These are phyloP conservation scores for Clohesyomyces aquaticus DNA, from an alignment of 495 filamentous ascomycete species.

Conservation along the genomic window DNA sequence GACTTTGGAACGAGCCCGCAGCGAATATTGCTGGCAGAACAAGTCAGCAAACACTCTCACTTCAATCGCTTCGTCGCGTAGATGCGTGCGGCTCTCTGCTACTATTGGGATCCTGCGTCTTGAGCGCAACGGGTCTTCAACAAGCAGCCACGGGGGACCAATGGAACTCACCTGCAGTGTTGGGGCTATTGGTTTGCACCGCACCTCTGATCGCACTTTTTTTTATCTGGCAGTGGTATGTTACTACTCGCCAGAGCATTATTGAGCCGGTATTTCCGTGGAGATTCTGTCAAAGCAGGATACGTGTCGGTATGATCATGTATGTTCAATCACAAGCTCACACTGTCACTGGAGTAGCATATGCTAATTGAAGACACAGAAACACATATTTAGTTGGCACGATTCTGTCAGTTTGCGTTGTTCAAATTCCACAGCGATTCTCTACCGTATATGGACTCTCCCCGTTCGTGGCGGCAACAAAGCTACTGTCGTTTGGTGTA, in stretches of 20 bases:
- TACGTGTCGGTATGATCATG: constrained; percentile 17
- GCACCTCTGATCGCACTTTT: constrained; percentile 15
- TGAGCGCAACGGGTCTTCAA: constrained; percentile 1
- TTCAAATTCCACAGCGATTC: constrained; percentile 27
- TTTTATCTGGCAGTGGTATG: constrained; percentile 15
- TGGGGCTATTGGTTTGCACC: constrained; percentile 4
- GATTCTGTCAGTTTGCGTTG: constrained; percentile 1
- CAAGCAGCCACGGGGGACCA: constrained; percentile 15
- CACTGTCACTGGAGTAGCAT: neutral
- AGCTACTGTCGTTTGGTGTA: constrained; percentile 14
- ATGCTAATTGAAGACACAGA: neutral
- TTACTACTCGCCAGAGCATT: neutral
- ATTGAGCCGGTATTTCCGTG: constrained; percentile 26
- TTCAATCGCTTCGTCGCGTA: neutral
- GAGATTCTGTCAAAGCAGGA: constrained; percentile 22
- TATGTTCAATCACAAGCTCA: constrained; percentile 2
- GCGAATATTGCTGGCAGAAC: neutral
- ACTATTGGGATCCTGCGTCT: neutral
- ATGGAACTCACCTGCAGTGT: constrained; percentile 22
- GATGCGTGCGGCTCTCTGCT: neutral
- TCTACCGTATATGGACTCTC: constrained; percentile 9
- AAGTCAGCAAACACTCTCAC: neutral
- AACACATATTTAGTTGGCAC: constrained; percentile 12
- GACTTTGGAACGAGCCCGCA: constrained; percentile 5
- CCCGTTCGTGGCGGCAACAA: constrained; percentile 8